These are phyloP conservation scores for Pythium aristosporum DNA, from an alignment of 352 stramenopile genomes.

Conservation along the genomic window DNA sequence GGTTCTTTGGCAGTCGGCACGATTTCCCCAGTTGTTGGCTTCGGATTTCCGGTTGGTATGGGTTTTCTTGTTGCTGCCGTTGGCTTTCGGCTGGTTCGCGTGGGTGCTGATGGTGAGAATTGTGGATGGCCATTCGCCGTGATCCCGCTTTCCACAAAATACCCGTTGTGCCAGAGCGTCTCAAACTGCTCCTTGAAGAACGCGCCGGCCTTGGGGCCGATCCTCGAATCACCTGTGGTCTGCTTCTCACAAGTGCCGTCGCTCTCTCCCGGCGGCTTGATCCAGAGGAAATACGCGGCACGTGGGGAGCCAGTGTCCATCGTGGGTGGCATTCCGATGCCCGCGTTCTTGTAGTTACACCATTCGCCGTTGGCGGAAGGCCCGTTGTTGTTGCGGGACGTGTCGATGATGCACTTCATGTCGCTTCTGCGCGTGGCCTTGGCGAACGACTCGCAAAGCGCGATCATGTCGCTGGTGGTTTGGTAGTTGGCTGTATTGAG, in stretches of 20 bases:
- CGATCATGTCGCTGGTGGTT: conserved; percentile 27
- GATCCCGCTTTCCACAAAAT: conserved; percentile 23
- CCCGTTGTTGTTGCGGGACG: conserved; percentile 32
- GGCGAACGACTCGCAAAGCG: conserved; percentile 27
- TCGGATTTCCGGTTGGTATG: neutral
- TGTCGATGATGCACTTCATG: conserved; percentile 35
- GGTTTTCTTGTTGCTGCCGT: neutral
- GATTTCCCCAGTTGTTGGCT: neutral
- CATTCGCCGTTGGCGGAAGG: conserved; percentile 25
- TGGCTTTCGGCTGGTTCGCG: too few species aligned
- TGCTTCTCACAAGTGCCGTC: conserved; percentile 30
- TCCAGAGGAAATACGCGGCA: conserved; percentile 35
- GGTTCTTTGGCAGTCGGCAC: neutral
- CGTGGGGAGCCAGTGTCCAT: conserved; percentile 19
- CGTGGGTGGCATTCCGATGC: conserved; percentile 33
- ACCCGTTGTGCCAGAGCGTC: conserved; percentile 37
- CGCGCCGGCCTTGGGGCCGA: conserved; percentile 24
- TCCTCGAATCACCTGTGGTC: conserved; percentile 21
- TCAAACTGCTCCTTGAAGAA: conserved; percentile 37
- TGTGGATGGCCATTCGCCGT: neutral
- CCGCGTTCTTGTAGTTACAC: conserved; percentile 35
- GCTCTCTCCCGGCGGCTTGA: conserved; percentile 40
- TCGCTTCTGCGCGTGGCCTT: conserved; percentile 2
- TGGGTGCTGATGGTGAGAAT: too few species aligned
- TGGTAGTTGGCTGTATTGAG: conserved; percentile 42